phyloP scores from a whole-genome alignment of 306 rosid genomes.

The Senna tora region DNA sequence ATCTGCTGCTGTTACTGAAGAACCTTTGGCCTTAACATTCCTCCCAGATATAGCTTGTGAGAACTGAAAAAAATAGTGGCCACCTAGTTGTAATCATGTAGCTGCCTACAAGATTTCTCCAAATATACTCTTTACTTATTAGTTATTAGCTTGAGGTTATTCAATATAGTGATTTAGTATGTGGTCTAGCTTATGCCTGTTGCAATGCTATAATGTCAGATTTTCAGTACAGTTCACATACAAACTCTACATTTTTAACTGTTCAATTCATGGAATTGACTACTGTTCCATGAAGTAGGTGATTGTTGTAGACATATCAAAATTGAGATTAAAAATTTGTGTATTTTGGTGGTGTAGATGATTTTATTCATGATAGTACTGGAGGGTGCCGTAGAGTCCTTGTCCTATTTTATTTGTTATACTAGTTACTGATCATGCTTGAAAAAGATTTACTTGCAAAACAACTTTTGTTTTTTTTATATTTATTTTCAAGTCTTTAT shows the following conservation, averaged over 20 bases:
- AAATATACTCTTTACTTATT: background rate
- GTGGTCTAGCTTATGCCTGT: background rate
- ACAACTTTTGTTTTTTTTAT: background rate
- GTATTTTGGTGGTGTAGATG: constrained; percentile 22
- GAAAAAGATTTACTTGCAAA: constrained; percentile 25
- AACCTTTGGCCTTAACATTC: background rate
- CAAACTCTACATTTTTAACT: background rate
- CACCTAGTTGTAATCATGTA: background rate
- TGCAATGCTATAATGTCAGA: constrained; percentile 17
- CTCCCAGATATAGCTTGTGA: background rate
- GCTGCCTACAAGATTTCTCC: background rate
- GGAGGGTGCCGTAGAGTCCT: background rate
- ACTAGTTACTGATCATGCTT: background rate
- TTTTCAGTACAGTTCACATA: background rate
- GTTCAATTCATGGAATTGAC: background rate
- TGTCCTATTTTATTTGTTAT: constrained; percentile 9
- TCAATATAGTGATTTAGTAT: background rate
- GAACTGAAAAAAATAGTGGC: background rate
- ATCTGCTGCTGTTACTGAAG: background rate
- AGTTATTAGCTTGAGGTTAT: background rate
- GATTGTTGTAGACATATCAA: constrained; percentile 9
- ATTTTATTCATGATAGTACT: background rate
- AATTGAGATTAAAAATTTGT: constrained; percentile 21
- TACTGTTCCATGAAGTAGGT: background rate
- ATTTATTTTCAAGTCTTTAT: background rate